These are phyloP conservation scores for Cytospora piceae DNA, from an alignment of 2,329 filamentous ascomycete species.

Conservation along the genomic window DNA sequence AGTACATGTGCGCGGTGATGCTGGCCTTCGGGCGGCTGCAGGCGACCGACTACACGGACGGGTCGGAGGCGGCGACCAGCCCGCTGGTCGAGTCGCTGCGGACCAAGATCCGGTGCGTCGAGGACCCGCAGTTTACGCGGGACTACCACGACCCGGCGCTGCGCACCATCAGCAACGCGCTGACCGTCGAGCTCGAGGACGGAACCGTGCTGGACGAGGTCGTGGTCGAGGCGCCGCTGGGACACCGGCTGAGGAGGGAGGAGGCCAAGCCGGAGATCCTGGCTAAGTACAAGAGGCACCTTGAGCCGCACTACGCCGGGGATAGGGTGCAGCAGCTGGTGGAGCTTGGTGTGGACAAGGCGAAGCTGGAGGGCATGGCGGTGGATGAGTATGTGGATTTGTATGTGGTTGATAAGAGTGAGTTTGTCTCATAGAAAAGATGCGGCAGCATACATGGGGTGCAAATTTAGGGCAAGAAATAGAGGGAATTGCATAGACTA, in stretches of 20 bases:
- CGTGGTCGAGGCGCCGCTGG: slow-evolving; percentile 90
- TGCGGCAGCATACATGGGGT: neutral
- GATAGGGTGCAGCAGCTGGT: slow-evolving; percentile 81
- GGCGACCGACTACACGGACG: slow-evolving; percentile 91
- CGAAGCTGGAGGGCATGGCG: slow-evolving; percentile 76
- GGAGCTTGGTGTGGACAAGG: slow-evolving; percentile 73
- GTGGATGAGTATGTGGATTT: slow-evolving; percentile 94
- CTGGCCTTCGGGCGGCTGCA: slow-evolving; percentile 92
- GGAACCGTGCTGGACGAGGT: slow-evolving; percentile 90
- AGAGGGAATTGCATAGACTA: neutral
- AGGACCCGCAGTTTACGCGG: slow-evolving; percentile 90
- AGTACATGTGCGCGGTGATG: slow-evolving; percentile 99
- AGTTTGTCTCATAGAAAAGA: slow-evolving; percentile 22
- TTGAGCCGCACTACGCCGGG: slow-evolving; percentile 79
- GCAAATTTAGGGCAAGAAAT: neutral
- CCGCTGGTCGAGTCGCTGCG: slow-evolving; percentile 88
- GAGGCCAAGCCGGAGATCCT: slow-evolving; percentile 98
- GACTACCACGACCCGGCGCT: slow-evolving; percentile 95
- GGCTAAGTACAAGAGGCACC: slow-evolving; percentile 92
- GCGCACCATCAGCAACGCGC: slow-evolving; percentile 95
- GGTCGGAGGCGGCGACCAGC: slow-evolving; percentile 87
- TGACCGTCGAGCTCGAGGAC: slow-evolving; percentile 93
- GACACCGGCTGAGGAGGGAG: slow-evolving; percentile 86
- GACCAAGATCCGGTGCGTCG: slow-evolving; percentile 92
- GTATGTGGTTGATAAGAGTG: slow-evolving; percentile 44